Evolutionary conservation across 108 stramenopile genomes (phyloP).

Genomic region (Nannochloropsis oceanica): DNA sequence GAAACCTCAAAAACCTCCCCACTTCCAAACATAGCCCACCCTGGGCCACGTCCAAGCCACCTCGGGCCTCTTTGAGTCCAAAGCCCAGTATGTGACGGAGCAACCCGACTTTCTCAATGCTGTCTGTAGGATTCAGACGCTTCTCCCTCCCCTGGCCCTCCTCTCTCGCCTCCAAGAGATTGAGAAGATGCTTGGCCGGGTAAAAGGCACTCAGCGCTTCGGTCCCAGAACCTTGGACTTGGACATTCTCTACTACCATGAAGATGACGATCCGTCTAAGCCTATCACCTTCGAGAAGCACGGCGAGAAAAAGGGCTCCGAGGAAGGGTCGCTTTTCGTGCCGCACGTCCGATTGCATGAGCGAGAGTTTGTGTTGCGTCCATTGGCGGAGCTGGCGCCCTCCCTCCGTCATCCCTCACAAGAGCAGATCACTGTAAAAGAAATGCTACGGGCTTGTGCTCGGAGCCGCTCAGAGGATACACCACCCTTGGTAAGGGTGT

Average conservation of each 20-base stretch:
- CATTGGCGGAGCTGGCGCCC: conserved; percentile 56
- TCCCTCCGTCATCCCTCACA: conserved; percentile 6
- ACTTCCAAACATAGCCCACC: neutral
- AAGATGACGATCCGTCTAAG: neutral
- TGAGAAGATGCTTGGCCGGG: conserved; percentile 19
- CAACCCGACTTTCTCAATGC: conserved; percentile 35
- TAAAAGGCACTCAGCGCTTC: conserved; percentile 5
- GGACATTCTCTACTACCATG: conserved; percentile 25
- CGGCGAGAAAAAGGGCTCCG: neutral
- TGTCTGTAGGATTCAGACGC: conserved; percentile 17
- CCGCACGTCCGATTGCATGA: conserved; percentile 72
- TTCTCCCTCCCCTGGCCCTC: conserved; percentile 1
- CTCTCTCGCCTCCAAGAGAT: conserved; percentile 17
- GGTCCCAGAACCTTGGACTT: conserved; percentile 34
- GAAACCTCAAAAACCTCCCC: neutral
- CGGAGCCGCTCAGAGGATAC: neutral
- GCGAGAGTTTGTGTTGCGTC: conserved; percentile 80
- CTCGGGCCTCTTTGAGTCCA: conserved; percentile 28
- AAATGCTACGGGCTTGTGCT: neutral
- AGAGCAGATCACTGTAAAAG: neutral
- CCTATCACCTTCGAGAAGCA: neutral
- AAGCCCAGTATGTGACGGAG: conserved; percentile 29
- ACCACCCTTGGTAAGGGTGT: conserved; percentile 1
- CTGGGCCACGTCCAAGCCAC: conserved; percentile 13
- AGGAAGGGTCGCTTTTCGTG: conserved; percentile 39